phyloP scores from a whole-genome alignment of 768 basidiomycete genomes.

The Psilocybe subaeruginosa region DNA sequence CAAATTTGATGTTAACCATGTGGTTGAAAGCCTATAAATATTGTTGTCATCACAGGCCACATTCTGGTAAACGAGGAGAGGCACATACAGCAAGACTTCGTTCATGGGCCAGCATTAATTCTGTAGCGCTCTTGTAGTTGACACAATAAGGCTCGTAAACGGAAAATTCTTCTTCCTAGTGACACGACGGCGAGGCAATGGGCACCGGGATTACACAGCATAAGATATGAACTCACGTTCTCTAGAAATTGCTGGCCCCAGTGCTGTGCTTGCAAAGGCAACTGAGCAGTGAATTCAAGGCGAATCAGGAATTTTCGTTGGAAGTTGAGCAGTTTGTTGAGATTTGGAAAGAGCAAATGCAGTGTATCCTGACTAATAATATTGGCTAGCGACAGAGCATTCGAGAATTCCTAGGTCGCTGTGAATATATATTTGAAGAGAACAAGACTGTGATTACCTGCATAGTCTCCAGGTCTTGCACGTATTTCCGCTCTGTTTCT shows the following conservation, averaged over 20 bases:
- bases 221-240: not conserved
- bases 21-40: not conserved
- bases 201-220: not conserved
- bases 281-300: not conserved
- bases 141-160: not conserved
- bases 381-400: not conserved
- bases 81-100: not conserved
- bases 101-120: not conserved
- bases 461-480: not conserved
- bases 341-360: not conserved
- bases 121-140: not conserved
- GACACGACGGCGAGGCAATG: not conserved
- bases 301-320: not conserved
- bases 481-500: conserved; percentile 1
- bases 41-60: not conserved
- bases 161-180: conserved; percentile 1
- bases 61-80: not conserved
- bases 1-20: not conserved
- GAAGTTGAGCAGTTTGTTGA: not conserved
- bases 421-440: not conserved
- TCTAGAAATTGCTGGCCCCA: not conserved
- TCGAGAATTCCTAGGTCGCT: not conserved
- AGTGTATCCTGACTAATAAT: not conserved
- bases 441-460: not conserved
- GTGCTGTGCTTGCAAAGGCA: not conserved